phyloP scores from a whole-genome alignment of 108 stramenopile genomes.

The Conticribra weissflogii region DNA sequence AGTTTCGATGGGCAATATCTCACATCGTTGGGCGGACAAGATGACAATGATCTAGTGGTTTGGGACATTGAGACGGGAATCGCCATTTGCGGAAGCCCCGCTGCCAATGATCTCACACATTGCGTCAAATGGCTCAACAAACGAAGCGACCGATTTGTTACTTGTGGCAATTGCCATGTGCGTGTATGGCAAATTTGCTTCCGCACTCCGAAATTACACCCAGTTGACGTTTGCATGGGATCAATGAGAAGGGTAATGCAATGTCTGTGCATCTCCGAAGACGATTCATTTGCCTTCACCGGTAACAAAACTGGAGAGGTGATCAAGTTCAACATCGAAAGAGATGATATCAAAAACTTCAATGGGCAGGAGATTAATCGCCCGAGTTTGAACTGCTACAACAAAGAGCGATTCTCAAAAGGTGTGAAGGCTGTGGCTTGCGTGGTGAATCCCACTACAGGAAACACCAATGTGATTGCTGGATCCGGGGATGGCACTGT shows the following conservation, averaged over 20 bases:
- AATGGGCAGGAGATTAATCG: slow-evolving; percentile 73
- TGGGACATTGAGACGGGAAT: slow-evolving; percentile 75
- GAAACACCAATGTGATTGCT: slow-evolving; percentile 79
- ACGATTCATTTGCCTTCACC: slow-evolving; percentile 75
- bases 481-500: slow-evolving; percentile 87
- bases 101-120: slow-evolving; percentile 70
- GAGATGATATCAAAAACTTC: slow-evolving; percentile 74
- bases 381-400: slow-evolving; percentile 61
- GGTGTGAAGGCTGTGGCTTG: slow-evolving; percentile 70
- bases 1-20: slow-evolving; percentile 66
- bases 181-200: slow-evolving; percentile 83
- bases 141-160: slow-evolving; percentile 83
- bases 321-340: slow-evolving; percentile 75
- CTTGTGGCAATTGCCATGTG: slow-evolving; percentile 75
- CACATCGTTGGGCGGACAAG: slow-evolving; percentile 79
- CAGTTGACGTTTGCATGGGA: slow-evolving; percentile 83
- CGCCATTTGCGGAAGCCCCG: slow-evolving; percentile 79
- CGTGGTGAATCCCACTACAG: slow-evolving; percentile 72
- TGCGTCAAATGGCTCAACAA: slow-evolving; percentile 75
- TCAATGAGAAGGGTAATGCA: slow-evolving; percentile 70
- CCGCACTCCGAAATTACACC: slow-evolving; percentile 77
- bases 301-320: slow-evolving; percentile 90
- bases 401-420: slow-evolving; percentile 63
- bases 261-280: slow-evolving; percentile 74
- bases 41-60: slow-evolving; percentile 91